Percentiles rank a stretch among this genome's conserved stretches.
These are phyloP conservation scores for Ascochyta rabiei DNA, from an alignment of 2,329 filamentous ascomycete genomes.

Conservation along the genomic window DNA sequence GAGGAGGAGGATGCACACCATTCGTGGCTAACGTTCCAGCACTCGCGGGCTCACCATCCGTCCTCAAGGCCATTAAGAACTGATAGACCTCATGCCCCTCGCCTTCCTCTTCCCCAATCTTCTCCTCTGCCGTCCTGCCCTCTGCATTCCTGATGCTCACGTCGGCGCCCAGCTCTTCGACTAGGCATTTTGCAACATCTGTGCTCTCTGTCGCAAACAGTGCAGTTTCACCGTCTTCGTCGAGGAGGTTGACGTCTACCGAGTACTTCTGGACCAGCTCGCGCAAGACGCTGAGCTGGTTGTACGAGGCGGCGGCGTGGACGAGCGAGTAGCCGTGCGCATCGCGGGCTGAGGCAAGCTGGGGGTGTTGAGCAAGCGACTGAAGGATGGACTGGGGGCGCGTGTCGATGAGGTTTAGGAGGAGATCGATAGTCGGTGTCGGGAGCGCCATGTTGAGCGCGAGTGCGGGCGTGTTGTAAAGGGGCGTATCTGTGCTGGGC, in stretches of 20 bases:
- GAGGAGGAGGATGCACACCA: slow-evolving; percentile 55
- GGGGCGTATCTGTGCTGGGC: slow-evolving; percentile 7
- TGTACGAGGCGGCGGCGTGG: slow-evolving; percentile 92
- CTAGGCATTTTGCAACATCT: slow-evolving; percentile 76
- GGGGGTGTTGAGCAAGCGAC: slow-evolving; percentile 74
- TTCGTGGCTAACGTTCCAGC: slow-evolving; percentile 26
- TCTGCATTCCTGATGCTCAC: slow-evolving; percentile 70
- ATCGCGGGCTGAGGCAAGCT: slow-evolving; percentile 81
- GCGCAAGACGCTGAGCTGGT: slow-evolving; percentile 80
- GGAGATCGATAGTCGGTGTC: slow-evolving; percentile 51
- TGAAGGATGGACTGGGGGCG: slow-evolving; percentile 74
- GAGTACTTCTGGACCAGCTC: slow-evolving; percentile 75
- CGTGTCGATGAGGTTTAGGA: slow-evolving; percentile 73
- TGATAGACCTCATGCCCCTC: slow-evolving; percentile 77
- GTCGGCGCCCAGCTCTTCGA: slow-evolving; percentile 82
- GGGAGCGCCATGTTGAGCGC: slow-evolving; percentile 38
- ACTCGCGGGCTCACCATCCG: slow-evolving; percentile 35
- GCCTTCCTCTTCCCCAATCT: slow-evolving; percentile 74
- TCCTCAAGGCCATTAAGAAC: slow-evolving; percentile 62
- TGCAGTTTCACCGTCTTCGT: slow-evolving; percentile 94
- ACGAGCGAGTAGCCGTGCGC: slow-evolving; percentile 92
- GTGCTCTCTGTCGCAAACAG: slow-evolving; percentile 88
- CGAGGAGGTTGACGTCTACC: slow-evolving; percentile 79
- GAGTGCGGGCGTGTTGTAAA: background rate
- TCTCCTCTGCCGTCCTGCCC: slow-evolving; percentile 79